Percentiles rank a stretch among this genome's conserved stretches.
These are phyloP conservation scores for Saxophila tyrrhenica DNA, from an alignment of 495 filamentous ascomycete species.

Conservation along the genomic window DNA sequence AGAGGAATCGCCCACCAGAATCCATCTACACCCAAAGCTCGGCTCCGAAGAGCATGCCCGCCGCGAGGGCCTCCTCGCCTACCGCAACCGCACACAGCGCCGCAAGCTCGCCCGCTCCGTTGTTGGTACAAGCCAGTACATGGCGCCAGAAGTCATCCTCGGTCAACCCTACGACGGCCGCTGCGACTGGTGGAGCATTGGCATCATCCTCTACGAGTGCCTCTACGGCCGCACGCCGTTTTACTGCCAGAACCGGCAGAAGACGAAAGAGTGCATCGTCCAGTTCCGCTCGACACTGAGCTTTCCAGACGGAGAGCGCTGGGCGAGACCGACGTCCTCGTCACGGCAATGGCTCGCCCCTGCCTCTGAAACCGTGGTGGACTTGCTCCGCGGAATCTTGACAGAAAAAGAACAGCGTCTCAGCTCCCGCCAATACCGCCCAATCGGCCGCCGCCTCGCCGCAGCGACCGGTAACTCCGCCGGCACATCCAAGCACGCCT, in stretches of 20 bases:
- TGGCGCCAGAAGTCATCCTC: slow-evolving; percentile 86
- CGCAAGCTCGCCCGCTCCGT: slow-evolving; percentile 68
- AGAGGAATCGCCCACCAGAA: slow-evolving; percentile 12
- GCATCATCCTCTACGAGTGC: slow-evolving; percentile 87
- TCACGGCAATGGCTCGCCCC: slow-evolving; percentile 42
- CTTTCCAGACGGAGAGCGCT: slow-evolving; percentile 44
- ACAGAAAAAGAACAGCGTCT: slow-evolving; percentile 66
- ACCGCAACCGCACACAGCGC: slow-evolving; percentile 65
- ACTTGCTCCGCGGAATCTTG: slow-evolving; percentile 65
- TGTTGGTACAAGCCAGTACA: slow-evolving; percentile 95
- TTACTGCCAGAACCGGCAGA: slow-evolving; percentile 65
- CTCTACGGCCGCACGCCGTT: slow-evolving; percentile 88
- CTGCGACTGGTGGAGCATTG: slow-evolving; percentile 96
- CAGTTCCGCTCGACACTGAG: slow-evolving; percentile 38
- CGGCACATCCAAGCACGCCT: slow-evolving; percentile 49
- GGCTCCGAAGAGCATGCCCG: slow-evolving; percentile 15
- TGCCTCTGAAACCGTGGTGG: slow-evolving; percentile 45
- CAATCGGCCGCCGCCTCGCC: slow-evolving; percentile 21
- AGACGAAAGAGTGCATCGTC: slow-evolving; percentile 26
- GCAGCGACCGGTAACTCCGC: slow-evolving; percentile 14
- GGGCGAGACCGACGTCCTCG: slow-evolving; percentile 29
- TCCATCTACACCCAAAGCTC: slow-evolving; percentile 3
- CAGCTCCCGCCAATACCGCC: slow-evolving; percentile 56
- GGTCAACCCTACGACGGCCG: slow-evolving; percentile 78
- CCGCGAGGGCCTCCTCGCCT: slow-evolving; percentile 54